Evolutionary conservation across 2,329 filamentous ascomycete species (phyloP), one percentile per base, ranked within the genome.

Genomic region (Coleophoma crateriformis): DNA sequence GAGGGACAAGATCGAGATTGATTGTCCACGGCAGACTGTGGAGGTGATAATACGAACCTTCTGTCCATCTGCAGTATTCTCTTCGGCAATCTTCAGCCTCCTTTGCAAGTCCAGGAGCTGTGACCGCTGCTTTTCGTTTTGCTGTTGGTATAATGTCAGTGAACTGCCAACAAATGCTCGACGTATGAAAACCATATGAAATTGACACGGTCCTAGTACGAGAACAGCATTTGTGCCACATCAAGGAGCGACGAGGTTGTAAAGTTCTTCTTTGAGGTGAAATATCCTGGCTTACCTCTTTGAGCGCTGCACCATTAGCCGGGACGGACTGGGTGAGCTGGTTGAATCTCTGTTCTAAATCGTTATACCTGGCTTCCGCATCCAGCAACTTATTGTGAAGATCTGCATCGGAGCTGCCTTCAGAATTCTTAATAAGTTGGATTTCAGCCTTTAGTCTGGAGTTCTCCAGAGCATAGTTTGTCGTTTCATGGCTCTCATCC

Each of bases 401-500:
- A 40, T 73, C 68, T 40, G 75, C 74, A 49, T 75, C 77, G 56
- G 82, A 78, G 2, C 77, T 75, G 7, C 74, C 73, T 7, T 75
- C 75, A 10, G 73, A 74, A 45, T 73, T 77, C 51, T 76, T 76
- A 12, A 85, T 67, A 7, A 84, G 64, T 34, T 76, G 73, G 57
- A 82, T 84, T 64, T 85, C 82, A 6, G 81, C 77, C 60, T 78
- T 80, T 44, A 85, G 68, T 33, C 81, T 75, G 32, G 78, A 78
- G 19, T 82, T 62, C n/a, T 74, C 73, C 40, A 79, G 66, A 11
- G 72, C 70, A 45, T 78, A 66, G 14, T 70, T 70, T 20, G 71
- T 71, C 46, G 48, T 49, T 33, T 59, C 56, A 22, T 56, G 53
- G 34, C 50, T 58, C 42, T 58, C 56, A 43, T 79, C 75, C 4